These are phyloP conservation scores for Calocybe cyanea DNA, from an alignment of 768 basidiomycete genomes.

Conservation along the genomic window DNA sequence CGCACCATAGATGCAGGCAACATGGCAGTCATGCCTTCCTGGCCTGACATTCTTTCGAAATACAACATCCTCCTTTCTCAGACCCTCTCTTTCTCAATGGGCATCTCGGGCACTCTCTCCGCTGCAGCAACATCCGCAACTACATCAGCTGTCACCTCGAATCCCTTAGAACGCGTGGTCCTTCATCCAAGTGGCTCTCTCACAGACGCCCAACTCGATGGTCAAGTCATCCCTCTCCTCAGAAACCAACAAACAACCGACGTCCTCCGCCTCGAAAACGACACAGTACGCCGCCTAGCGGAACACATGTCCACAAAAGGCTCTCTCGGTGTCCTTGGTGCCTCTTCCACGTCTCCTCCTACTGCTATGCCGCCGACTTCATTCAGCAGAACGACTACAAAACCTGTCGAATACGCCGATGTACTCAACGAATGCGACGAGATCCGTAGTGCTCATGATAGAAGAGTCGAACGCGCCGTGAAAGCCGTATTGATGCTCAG, in stretches of 20 bases:
- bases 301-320: conserved; percentile 64
- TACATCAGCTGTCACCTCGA: conserved; percentile 11
- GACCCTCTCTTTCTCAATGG: conserved; percentile 69
- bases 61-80: conserved; percentile 84
- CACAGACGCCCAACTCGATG: conserved; percentile 66
- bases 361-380: conserved; percentile 25
- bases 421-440: conserved; percentile 64
- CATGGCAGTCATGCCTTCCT: conserved; percentile 63
- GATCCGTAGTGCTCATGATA: conserved; percentile 69
- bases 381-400: conserved; percentile 16
- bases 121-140: conserved; percentile 1
- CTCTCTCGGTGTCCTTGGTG: conserved; percentile 45
- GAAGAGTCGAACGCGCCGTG: conserved; percentile 72
- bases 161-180: conserved; percentile 62
- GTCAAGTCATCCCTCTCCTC: conserved; percentile 67
- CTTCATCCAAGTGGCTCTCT: conserved; percentile 60
- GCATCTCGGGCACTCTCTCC: conserved; percentile 26
- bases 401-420: conserved; percentile 52
- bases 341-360: conserved; percentile 10
- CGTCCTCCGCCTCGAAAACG: conserved; percentile 67
- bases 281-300: conserved; percentile 64
- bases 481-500: conserved; percentile 72
- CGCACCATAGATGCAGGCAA: conserved; percentile 58
- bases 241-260: conserved; percentile 79
- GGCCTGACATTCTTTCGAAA: conserved; percentile 85